Conservation (phyloP, 164 flowering plant species). For the Hamamelis virginiana region DNA sequence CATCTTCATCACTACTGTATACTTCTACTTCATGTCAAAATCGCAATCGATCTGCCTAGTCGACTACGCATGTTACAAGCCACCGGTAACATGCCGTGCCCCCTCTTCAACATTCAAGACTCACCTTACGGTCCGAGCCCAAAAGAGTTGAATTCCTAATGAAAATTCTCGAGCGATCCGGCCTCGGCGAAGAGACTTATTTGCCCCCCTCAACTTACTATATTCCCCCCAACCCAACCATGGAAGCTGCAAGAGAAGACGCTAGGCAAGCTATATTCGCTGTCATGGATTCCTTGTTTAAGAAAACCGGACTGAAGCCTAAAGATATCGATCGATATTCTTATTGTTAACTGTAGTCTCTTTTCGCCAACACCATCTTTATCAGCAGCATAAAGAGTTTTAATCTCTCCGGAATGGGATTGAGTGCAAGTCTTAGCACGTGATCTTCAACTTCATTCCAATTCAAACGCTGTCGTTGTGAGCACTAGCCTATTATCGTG, state of each 20-base stretch:
- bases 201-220: slow-evolving; percentile 53
- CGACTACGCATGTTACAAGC: slow-evolving; percentile 60
- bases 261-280: slow-evolving; percentile 54
- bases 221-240: slow-evolving; percentile 50
- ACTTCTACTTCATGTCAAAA: slow-evolving; percentile 54
- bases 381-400: slow-evolving; percentile 54
- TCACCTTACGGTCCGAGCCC: slow-evolving; percentile 29
- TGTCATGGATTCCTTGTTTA: slow-evolving; percentile 41
- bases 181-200: slow-evolving; percentile 57
- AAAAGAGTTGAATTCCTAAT: slow-evolving; percentile 52
- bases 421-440: slow-evolving; percentile 64
- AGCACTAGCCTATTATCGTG: slow-evolving; percentile 57
- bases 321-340: slow-evolving; percentile 57
- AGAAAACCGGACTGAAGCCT: slow-evolving; percentile 49
- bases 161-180: slow-evolving; percentile 57
- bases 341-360: slow-evolving; percentile 51
- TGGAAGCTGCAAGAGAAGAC: slow-evolving; percentile 50
- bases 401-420: slow-evolving; percentile 72
- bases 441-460: slow-evolving; percentile 53
- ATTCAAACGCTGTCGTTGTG: slow-evolving; percentile 51
- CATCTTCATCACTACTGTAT: slow-evolving; percentile 38
- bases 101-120: slow-evolving; percentile 53
- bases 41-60: slow-evolving; percentile 50
- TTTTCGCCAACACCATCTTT: slow-evolving; percentile 61
- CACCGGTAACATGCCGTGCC: slow-evolving; percentile 50